Conservation (phyloP, 163 green algal species). For the Scenedesmus sp. region DNA sequence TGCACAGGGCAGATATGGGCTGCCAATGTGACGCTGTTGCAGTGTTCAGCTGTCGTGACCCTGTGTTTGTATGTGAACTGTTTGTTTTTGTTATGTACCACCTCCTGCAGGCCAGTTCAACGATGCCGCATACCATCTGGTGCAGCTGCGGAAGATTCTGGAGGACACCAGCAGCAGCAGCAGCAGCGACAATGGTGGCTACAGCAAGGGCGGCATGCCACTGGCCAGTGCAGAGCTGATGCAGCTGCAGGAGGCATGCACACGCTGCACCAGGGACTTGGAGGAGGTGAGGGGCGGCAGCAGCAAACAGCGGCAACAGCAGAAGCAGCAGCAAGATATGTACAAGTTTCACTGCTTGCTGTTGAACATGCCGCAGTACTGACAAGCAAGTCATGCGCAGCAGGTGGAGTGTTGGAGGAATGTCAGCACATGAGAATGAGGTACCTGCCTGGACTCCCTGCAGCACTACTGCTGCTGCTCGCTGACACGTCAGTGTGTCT, state of each 20-base stretch:
- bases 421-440: not conserved
- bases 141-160: conserved; percentile 46
- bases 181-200: not conserved
- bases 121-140: conserved; percentile 44
- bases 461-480: not conserved
- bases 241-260: conserved; percentile 41
- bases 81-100: not conserved
- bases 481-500: not conserved
- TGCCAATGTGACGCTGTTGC: not conserved
- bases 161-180: conserved; percentile 39
- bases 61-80: not conserved
- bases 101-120: conserved; percentile 40
- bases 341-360: not conserved
- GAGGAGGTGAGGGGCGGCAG: conserved; percentile 37
- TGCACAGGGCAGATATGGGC: not conserved
- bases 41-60: not conserved
- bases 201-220: not conserved
- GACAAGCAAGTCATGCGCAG: not conserved
- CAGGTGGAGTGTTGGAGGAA: not conserved
- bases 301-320: not conserved
- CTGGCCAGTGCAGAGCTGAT: not conserved
- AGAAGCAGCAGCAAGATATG: not conserved
- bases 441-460: not conserved
- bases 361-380: no score
- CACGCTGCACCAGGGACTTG: conserved; percentile 12